These are phyloP conservation scores for Ilyonectria sp. DNA, from an alignment of 2,329 filamentous ascomycete genomes.

Conservation along the genomic window DNA sequence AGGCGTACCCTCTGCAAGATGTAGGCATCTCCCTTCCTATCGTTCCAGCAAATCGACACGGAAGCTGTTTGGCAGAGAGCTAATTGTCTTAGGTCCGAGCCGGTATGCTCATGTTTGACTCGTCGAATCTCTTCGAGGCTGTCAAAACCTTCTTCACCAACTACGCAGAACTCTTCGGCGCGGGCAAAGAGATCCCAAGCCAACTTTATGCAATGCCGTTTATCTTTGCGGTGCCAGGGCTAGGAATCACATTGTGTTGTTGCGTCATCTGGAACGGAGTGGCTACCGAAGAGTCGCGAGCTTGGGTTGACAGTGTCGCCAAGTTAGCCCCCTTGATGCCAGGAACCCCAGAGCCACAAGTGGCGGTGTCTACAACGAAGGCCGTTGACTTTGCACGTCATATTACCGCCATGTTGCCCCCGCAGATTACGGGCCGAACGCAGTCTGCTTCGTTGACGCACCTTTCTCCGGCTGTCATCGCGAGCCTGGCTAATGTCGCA, in stretches of 20 bases:
- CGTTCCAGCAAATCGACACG: too few relatives aligned
- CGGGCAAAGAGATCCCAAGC: conserved; percentile 5
- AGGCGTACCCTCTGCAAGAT: conserved; percentile 20
- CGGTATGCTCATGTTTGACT: conserved; percentile 26
- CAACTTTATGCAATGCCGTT: conserved; percentile 16
- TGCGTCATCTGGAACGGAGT: conserved; percentile 26
- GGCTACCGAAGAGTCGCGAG: conserved; percentile 16
- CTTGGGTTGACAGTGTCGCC: conserved; percentile 14
- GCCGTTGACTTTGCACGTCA: conserved; percentile 18
- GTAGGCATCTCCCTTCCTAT: background rate
- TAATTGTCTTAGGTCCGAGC: conserved; percentile 17
- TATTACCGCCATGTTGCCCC: conserved; percentile 19
- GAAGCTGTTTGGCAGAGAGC: too few relatives aligned
- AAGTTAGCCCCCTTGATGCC: conserved; percentile 13
- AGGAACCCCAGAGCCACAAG: conserved; percentile 10
- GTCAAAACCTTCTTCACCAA: conserved; percentile 23
- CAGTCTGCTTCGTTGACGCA: conserved; percentile 12
- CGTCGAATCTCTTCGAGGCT: conserved; percentile 8
- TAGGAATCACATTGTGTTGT: conserved; percentile 13
- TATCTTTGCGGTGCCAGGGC: conserved; percentile 13
- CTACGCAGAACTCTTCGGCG: conserved; percentile 16
- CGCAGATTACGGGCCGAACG: conserved; percentile 15
- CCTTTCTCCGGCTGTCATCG: conserved; percentile 15
- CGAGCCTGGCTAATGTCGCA: conserved; percentile 20
- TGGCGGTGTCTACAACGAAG: conserved; percentile 3